Evolutionary conservation across 2,329 filamentous ascomycete genomes (phyloP), one percentile per base, ranked within the genome.

Genomic region (Dactylella cylindrospora): DNA sequence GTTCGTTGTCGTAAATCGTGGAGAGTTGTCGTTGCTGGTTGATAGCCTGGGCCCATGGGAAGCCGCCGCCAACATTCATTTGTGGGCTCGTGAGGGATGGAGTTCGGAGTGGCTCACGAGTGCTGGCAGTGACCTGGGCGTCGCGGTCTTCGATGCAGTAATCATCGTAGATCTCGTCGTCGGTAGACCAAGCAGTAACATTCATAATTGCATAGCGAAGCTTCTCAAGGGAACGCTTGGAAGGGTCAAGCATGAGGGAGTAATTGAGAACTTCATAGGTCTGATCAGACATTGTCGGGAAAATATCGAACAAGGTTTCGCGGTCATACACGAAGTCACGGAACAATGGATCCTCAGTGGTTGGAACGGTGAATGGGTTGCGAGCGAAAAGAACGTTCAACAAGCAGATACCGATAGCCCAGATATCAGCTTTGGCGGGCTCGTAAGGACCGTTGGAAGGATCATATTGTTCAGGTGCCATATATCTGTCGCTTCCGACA

Each of bases 391-490:
- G 79, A 65, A 97, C 86, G 76, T 98, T 98, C 71, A 98, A 80
- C 66, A 98, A 78, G 73, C 93, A 96, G 74, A 98, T 91, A 66
- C 93, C 93, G 71, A 98, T 87, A 54, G 93, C 90, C 93, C 93
- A 98, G 68, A 96, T 84, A 73, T 98, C 93, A 45, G 93, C 93
- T 75, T 93, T 84, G 38, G 88, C 88, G 39, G 93, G 90, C 52
- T 89, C 91, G 76, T 98, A 98, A 60, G 93, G 93, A 65, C 84
- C 85, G 67, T 84, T 83, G 47, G 90, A 90, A 15, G 57, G 57
- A 72, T 97, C 91, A 70, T 93, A 97, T 74, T 98, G 93, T 75
- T 98, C 93, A 3, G 93, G 93, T 52, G 93, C 90, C 93, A 98
- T 98, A 77, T 98, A 98, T 52, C 93, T 89, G 72, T 98, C 93